Conservation (phyloP, 768 basidiomycete genomes). For the Chlorophyllum brunneum region DNA sequence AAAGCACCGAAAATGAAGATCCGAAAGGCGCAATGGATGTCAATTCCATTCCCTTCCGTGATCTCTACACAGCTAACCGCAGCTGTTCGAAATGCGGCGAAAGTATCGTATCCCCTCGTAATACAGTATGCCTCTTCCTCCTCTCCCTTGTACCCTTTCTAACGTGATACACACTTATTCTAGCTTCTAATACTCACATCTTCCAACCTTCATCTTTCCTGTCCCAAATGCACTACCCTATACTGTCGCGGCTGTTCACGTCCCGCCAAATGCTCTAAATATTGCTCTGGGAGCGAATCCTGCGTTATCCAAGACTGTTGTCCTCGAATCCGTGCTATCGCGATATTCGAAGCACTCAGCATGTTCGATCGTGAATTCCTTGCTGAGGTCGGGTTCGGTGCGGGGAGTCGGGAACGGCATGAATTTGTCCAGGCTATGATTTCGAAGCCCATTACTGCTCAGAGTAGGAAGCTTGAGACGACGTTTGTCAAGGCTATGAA, state of each 20-base stretch:
- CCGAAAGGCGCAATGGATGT: constrained; percentile 4
- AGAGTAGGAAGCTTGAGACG: background rate
- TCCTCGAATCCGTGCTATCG: constrained; percentile 25
- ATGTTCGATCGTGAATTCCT: constrained; percentile 27
- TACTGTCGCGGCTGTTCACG: constrained; percentile 31
- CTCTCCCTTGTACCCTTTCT: background rate
- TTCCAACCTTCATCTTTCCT: constrained; percentile 25
- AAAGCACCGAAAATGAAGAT: background rate
- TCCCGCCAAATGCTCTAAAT: constrained; percentile 18
- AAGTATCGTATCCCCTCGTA: constrained; percentile 18
- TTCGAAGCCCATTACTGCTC: background rate
- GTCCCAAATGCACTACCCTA: constrained; percentile 22
- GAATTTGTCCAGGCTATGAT: constrained; percentile 14
- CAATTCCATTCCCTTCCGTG: constrained; percentile 10
- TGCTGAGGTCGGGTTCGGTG: constrained; percentile 19
- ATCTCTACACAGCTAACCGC: constrained; percentile 21
- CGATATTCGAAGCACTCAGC: constrained; percentile 29
- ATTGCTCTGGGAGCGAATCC: constrained; percentile 22
- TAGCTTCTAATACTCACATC: constrained; percentile 15
- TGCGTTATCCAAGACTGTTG: constrained; percentile 31
- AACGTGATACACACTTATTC: background rate
- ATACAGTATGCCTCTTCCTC: constrained; percentile 18
- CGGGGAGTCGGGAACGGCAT: constrained; percentile 1
- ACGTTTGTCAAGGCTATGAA: background rate
- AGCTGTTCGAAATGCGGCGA: constrained; percentile 25